A percentile compares a stretch with the other conserved stretches of the same genome.
Evolutionary conservation across 2,329 filamentous ascomycete genomes (phyloP).

Genomic region (Sporothrix protearum): DNA sequence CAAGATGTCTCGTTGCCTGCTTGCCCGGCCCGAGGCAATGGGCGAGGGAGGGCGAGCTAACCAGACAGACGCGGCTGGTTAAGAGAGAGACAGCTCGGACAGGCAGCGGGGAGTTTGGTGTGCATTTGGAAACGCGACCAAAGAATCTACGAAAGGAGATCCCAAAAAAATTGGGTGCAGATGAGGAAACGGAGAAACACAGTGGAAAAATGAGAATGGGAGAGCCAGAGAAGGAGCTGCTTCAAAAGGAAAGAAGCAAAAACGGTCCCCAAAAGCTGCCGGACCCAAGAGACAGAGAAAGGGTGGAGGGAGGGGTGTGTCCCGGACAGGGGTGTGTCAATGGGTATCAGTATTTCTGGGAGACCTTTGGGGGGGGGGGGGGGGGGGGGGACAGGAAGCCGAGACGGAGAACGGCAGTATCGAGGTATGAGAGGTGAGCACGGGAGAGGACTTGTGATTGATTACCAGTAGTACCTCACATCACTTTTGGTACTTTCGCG

Average conservation of each 20-base stretch:
- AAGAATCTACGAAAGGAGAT: background rate
- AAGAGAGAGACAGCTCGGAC: background rate
- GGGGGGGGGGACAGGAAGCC: too few relatives aligned
- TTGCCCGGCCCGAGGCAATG: background rate
- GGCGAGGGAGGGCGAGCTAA: background rate
- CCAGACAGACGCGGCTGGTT: background rate
- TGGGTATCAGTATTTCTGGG: background rate
- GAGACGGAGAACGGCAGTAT: background rate
- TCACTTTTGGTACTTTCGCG: background rate
- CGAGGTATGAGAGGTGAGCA: too few relatives aligned
- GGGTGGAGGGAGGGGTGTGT: constrained; percentile 8
- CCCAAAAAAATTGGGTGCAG: background rate
- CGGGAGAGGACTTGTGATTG: too few relatives aligned
- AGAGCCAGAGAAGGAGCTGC: background rate
- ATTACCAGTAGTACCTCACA: too few relatives aligned
- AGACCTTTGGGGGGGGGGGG: background rate
- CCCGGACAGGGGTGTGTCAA: background rate
- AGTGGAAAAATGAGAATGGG: background rate
- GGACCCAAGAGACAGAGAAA: background rate
- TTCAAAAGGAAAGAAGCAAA: background rate
- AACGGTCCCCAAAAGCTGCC: background rate
- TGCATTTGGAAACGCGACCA: background rate
- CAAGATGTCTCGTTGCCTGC: background rate
- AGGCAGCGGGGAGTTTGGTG: background rate
- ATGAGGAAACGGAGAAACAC: background rate